Evolutionary conservation across 2,329 filamentous ascomycete genomes (phyloP), one percentile per base, ranked within the genome.

Genomic region (Emmonsiellopsis sp.): DNA sequence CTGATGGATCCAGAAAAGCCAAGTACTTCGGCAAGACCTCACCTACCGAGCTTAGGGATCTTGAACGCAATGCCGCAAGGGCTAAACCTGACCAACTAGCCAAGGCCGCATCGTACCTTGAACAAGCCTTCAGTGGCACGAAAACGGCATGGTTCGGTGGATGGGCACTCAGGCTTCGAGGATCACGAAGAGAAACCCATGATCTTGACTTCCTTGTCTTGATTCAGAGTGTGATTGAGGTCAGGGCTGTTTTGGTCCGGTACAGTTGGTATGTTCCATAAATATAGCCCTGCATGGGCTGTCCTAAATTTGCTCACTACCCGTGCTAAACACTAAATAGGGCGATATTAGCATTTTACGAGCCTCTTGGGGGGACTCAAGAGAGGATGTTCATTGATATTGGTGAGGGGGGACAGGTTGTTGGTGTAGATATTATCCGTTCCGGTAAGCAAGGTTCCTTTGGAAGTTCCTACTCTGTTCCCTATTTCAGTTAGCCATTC

Each of bases 121-220:
- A 49, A 41, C 35, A 53, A 48, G 45, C 51, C 43, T 49, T 53
- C 9, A 53, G 35, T 6, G 43, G 32, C 7, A 40, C 41, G 42
- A 41, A 53, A 53, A 53, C 51, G 7, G 51, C 51, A 10, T 53
- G 51, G 42, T 53, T 53, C 45, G 51, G 51, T 42, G 51, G 51
- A 31, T 53, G 32, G 31, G 51, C 51, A 41, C 43, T 53, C 43
- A 53, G 32, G 1, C 43, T 53, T 30, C 43, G 51, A 38, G 51
- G 51, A 31, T 53, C 51, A n/a, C 43, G 35, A 49, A 31, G 51
- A 30, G 32, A 47, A 20, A 53, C 51, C 10, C 43, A 48, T 20
- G 51, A 53, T 35, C 51, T 53, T 20, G 51, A 53, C 35, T 41
- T 53, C 41, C 45, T 48, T 20, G 45, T 53, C 45, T 16, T 47